Base-by-base conservation (phyloP, 805 yeast genomes). In the Ogataea zsoltii region DNA sequence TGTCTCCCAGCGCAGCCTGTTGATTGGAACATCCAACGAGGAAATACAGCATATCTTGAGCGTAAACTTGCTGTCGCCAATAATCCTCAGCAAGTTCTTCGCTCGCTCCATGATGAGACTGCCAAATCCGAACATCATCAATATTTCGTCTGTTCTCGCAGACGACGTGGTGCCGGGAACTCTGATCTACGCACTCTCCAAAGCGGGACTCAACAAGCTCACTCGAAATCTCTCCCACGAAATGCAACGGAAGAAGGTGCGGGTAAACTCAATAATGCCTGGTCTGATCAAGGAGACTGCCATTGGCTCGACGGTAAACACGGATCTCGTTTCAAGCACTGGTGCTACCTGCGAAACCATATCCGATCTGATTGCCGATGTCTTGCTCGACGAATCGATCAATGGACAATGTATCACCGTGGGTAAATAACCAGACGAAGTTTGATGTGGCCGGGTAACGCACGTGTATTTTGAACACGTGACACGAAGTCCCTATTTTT, bases 181-280 rank as follows among this genome's bases (percentile, higher is more conserved):
- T 0, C 50, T 80, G 0, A 82, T 82, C 0, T 88, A 88, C 54
- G 68, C 84, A 0, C 86, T 90, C 0, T 69, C 85, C 42, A 88
- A 88, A 58, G 82, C 84, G 0, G 96, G 89, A 0, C 56, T 88
- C 3, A 65, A 76, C 38, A 84, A 84, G 3, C 80, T 88, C 54
- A 76, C 89, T 0, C 64, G 69, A 36, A 62, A 83, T 0, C 59
- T 86, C 28, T 85, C 91, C 0, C 54, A 62, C 0, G 96, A 88
- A 53, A 58, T 85, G 48, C 74, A 73, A 12, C 63, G 79, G 0
- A 62, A 66, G 29, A 70, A 70, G 9, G 72, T 88, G 2, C 63
- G 88, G 31, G 83, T 83, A 34, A 86, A 86, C 60, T 70, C 84
- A 1, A 61, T 89, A 1, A 61, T 82, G 15, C 94, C 96, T 0